Evolutionary conservation across 371 early-diverging fungal genomes (phyloP).

Genomic region (Blakeslea trispora): DNA sequence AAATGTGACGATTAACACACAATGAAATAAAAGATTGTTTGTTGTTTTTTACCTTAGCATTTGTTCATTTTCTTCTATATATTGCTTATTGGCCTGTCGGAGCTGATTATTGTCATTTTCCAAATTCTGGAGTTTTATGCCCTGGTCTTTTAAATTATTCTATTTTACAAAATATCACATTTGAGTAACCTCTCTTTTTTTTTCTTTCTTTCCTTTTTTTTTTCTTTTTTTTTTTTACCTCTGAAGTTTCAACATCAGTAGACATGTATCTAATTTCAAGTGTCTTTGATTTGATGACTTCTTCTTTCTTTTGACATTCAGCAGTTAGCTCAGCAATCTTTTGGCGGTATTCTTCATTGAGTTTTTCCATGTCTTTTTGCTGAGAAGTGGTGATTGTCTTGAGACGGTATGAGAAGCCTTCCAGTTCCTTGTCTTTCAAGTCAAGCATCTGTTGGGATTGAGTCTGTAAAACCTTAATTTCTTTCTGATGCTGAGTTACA

Average conservation of each 20-base stretch:
- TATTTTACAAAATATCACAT: too few relatives aligned
- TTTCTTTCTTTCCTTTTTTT: too few relatives aligned
- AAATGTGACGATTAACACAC: too few relatives aligned
- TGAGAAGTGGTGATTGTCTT: constrained; percentile 40
- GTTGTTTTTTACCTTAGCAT: constrained; percentile 54
- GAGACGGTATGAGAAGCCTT: constrained; percentile 43
- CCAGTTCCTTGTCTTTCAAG: constrained; percentile 47
- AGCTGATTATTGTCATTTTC: constrained; percentile 39
- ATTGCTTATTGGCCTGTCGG: constrained; percentile 26
- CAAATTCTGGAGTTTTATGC: constrained; percentile 27
- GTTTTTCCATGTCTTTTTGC: constrained; percentile 43
- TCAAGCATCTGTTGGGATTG: constrained; percentile 49
- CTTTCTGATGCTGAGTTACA: constrained; percentile 47
- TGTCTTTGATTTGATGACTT: constrained; percentile 34
- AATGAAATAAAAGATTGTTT: too few relatives aligned
- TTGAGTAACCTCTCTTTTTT: background rate
- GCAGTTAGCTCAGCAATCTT: constrained; percentile 39
- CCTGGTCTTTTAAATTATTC: constrained; percentile 41
- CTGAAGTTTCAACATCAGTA: constrained; percentile 46
- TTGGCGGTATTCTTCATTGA: constrained; percentile 38
- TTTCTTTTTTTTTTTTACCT: too few relatives aligned
- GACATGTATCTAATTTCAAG: constrained; percentile 48
- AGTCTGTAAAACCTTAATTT: constrained; percentile 43
- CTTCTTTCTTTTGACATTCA: constrained; percentile 31
- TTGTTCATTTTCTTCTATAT: constrained; percentile 45